Base-by-base conservation (phyloP, 768 basidiomycete species). In the Pholiota microspora region DNA sequence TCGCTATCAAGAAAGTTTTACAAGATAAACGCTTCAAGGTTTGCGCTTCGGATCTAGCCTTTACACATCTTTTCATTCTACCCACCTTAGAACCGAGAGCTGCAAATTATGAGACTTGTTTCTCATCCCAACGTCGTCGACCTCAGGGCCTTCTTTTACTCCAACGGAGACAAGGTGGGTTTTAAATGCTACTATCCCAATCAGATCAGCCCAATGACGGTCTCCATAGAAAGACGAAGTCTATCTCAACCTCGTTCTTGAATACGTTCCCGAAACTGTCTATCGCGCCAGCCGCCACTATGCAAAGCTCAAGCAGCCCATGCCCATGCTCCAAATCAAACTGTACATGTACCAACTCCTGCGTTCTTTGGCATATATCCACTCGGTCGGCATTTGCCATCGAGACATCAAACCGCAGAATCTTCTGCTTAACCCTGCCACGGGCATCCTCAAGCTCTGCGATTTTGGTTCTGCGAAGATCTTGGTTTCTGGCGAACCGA, bases 1-100 rank as follows among this genome's bases (percentile, higher is more conserved):
- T 99, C 67, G 97, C 97, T 47, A 99, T 99, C 83, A 99, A 99
- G 92, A 98, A 98, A 80, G 97, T 99, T 48, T 75, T 99, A 58
- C 97, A 99, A 80, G 97, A 99, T 78, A 99, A 99, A 82, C 86
- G 97, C 62, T 99, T 99, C 89, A 99, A 99, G 92, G 96, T 95
- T 58, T 59, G 82, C 74, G 64, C 49, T 60, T 55, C 61, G 58
- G 58, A 62, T 63, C 49, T 58, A 10, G 51, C 51, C 44, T n/a
- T 51, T 38, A 34, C 54, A 49, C 58, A 31, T 55, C 42, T 42
- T 46, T 51, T 44, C 54, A 12, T 44, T 49, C 54, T 36, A 34
- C 35, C 52, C 31, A 35, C 40, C 53, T 29, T 71, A 98, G 96
- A 98, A 98, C 76, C 97, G 97, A 64, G 97, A 99, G 75, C 80